Evolutionary conservation across 2,329 filamentous ascomycete species (phyloP).

Genomic region (Epichloe uncinata): DNA sequence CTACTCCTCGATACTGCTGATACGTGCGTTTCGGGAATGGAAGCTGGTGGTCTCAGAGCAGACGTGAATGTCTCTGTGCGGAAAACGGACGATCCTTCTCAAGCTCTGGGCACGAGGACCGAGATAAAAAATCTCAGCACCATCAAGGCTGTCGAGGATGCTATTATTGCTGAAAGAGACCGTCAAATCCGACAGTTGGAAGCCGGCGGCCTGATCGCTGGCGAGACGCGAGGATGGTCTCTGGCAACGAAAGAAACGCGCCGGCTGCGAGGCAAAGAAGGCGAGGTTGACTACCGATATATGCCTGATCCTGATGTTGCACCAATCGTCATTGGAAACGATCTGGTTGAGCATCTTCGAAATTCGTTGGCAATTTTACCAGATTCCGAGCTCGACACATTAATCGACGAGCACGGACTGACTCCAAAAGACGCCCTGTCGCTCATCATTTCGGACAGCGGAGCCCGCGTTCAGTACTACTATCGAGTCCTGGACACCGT

Average conservation of each 20-base stretch:
- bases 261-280: constrained; percentile 79
- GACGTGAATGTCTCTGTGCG: constrained; percentile 93
- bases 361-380: constrained; percentile 56
- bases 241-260: constrained; percentile 72
- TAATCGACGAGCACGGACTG: constrained; percentile 53
- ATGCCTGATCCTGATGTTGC: constrained; percentile 93
- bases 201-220: constrained; percentile 57
- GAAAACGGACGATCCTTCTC: constrained; percentile 30
- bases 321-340: constrained; percentile 60
- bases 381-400: constrained; percentile 51
- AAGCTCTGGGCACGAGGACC: constrained; percentile 63
- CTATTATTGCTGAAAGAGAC: constrained; percentile 80
- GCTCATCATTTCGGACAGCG: constrained; percentile 63
- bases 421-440: constrained; percentile 73
- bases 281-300: constrained; percentile 93
- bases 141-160: constrained; percentile 90
- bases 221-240: constrained; percentile 90
- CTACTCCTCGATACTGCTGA: constrained; percentile 65
- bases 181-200: constrained; percentile 75
- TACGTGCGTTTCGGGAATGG: constrained; percentile 84
- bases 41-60: constrained; percentile 76
- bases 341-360: constrained; percentile 53
- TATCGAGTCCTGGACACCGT: constrained; percentile 47
- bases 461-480: constrained; percentile 71
- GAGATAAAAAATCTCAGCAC: constrained; percentile 99